Percentiles rank a stretch among this genome's conserved stretches.
These are phyloP conservation scores for Planoprotostelium fungivorum DNA, from an alignment of 78 protist species.

Conservation along the genomic window DNA sequence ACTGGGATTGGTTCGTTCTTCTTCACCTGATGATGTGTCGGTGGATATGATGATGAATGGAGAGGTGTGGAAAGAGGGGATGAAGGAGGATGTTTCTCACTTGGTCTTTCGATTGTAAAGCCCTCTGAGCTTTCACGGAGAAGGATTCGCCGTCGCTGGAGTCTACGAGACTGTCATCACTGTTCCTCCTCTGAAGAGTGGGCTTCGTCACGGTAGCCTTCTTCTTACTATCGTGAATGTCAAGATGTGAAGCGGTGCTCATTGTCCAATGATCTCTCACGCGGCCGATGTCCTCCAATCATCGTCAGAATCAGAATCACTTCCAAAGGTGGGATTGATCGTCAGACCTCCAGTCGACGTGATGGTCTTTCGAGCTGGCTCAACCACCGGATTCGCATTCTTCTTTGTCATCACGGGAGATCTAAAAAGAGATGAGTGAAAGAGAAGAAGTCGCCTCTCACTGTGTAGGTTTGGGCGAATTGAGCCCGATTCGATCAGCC, in stretches of 20 bases:
- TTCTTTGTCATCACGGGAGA: too few species aligned
- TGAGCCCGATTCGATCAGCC: background rate
- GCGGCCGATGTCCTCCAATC: background rate
- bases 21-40: too few species aligned
- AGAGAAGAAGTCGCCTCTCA: too few species aligned
- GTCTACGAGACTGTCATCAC: background rate
- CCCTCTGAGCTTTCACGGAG: background rate
- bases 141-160: background rate
- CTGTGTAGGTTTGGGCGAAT: background rate
- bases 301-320: background rate
- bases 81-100: background rate
- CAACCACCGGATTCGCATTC: too few species aligned
- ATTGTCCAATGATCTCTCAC: background rate
- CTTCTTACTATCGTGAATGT: background rate
- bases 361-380: background rate
- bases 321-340: background rate
- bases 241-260: background rate
- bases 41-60: too few species aligned
- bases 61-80: too few species aligned
- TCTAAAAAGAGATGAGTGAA: too few species aligned
- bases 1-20: too few species aligned
- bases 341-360: background rate
- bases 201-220: too few species aligned
- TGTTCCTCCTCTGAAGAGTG: too few species aligned
- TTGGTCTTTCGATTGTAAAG: background rate